These are phyloP conservation scores for Aspergillus kassunensis DNA, from an alignment of 495 filamentous ascomycete species.

Conservation along the genomic window DNA sequence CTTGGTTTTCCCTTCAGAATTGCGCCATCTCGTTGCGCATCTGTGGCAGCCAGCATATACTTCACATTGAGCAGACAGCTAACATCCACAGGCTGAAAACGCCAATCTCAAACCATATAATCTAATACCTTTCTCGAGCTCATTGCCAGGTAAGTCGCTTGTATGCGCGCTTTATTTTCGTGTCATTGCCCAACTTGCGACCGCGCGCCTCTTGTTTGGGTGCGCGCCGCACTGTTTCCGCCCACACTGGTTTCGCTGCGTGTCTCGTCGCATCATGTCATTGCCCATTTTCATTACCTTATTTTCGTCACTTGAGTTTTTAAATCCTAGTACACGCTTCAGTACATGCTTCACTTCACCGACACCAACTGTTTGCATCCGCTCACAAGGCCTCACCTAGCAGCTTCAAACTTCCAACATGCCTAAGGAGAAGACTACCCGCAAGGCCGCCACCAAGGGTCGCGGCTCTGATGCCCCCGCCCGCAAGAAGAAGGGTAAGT, in stretches of 20 bases:
- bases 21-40: slow-evolving; percentile 26
- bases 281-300: slow-evolving; percentile 12
- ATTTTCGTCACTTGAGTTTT: slow-evolving; percentile 4
- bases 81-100: slow-evolving; percentile 14
- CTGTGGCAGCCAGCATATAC: slow-evolving; percentile 20
- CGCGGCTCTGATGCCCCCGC: slow-evolving; percentile 23
- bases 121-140: slow-evolving; percentile 12
- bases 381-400: slow-evolving; percentile 14
- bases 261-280: slow-evolving; percentile 13
- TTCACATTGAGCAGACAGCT: slow-evolving; percentile 15
- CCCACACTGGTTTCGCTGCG: slow-evolving; percentile 12
- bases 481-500: slow-evolving; percentile 84
- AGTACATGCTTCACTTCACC: background rate
- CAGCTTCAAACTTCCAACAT: slow-evolving; percentile 45
- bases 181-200: slow-evolving; percentile 21
- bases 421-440: slow-evolving; percentile 68
- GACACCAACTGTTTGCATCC: background rate
- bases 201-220: slow-evolving; percentile 24
- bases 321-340: slow-evolving; percentile 5
- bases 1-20: slow-evolving; percentile 24
- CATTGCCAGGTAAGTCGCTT: slow-evolving; percentile 16
- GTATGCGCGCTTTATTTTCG: slow-evolving; percentile 19
- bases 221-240: slow-evolving; percentile 11
- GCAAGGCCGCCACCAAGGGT: slow-evolving; percentile 52
- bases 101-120: slow-evolving; percentile 7